Percentiles rank a stretch among this genome's conserved stretches.
Conservation (phyloP, 1,139 yeast genomes). For the Geotrichum phurueaensis region DNA sequence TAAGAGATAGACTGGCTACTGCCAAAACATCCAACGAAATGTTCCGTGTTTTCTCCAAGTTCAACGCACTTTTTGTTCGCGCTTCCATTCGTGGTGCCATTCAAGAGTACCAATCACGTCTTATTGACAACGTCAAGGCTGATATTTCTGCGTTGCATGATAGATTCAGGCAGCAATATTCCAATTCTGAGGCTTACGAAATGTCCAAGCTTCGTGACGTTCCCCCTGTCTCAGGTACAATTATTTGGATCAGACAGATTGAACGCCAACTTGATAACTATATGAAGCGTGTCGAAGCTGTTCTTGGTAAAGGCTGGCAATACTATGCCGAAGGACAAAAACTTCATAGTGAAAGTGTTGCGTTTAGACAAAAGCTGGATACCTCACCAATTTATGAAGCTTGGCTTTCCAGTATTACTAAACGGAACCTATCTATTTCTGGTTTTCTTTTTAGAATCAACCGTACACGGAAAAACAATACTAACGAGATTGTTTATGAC, state of each 20-base stretch:
- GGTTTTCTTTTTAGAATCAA: slow-evolving; percentile 41
- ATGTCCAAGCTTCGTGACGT: slow-evolving; percentile 41
- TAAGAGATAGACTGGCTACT: slow-evolving; percentile 39
- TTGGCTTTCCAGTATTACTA: slow-evolving; percentile 41
- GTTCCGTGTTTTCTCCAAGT: slow-evolving; percentile 47
- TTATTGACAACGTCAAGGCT: slow-evolving; percentile 43
- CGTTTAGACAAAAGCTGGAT: slow-evolving; percentile 45
- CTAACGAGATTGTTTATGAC: slow-evolving; percentile 20
- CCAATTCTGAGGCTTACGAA: slow-evolving; percentile 34
- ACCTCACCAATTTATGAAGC: slow-evolving; percentile 39
- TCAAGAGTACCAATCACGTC: slow-evolving; percentile 49
- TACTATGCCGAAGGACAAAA: slow-evolving; percentile 67
- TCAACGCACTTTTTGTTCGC: slow-evolving; percentile 44
- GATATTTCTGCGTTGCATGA: slow-evolving; percentile 43
- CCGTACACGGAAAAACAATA: slow-evolving; percentile 22
- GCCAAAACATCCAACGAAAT: slow-evolving; percentile 44
- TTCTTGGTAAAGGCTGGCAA: slow-evolving; percentile 71
- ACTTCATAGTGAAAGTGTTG: slow-evolving; percentile 47
- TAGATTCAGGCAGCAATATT: slow-evolving; percentile 36
- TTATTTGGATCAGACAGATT: slow-evolving; percentile 50
- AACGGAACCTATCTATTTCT: slow-evolving; percentile 29
- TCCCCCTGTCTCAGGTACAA: slow-evolving; percentile 44
- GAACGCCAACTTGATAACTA: slow-evolving; percentile 41
- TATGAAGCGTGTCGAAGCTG: slow-evolving; percentile 42
- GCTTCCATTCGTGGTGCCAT: slow-evolving; percentile 50